Base-by-base conservation (phyloP, 371 early-diverging fungal species). In the Quaeritorhiza haematococci region DNA sequence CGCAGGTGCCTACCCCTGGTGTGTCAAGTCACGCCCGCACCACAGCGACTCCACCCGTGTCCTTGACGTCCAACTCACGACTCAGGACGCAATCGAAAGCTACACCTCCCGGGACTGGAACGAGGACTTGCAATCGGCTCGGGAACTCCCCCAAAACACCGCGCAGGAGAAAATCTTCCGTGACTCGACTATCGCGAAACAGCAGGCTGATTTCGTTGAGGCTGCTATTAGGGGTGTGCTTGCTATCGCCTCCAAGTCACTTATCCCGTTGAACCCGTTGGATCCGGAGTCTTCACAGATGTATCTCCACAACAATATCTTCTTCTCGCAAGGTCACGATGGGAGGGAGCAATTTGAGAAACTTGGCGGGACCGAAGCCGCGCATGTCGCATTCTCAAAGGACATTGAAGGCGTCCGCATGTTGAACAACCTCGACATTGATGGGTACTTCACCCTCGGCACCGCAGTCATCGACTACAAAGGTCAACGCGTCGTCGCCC, bases 241-340 rank as follows among this genome's bases (percentile, higher is more conserved):
- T 68, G 84, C 88, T 17, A 88, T 95, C 33, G 86, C 91, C 30
- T 82, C 89, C 33, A 88, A 90, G 42, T 81, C 86, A 44, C 83
- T 93, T 26, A 64, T 83, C 8, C 82, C 93, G 1, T 64, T 94
- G 56, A 93, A 92, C 71, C 93, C 93, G 28, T 52, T 76, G 27
- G 46, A 19, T 3, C 26, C 42, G 26, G 43, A 23, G 29, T 56
- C 59, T 3, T 23, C 41, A 10, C 89, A 92, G 66, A 94, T 95
- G 91, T 95, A 76, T 58, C 75, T 94, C 44, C 86, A 93, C 73
- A 93, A 93, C 79, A 94, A 93, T 67, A 93, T 95, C 59, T 94
- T 96, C 67, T 93, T 89, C 75, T 91, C 92, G 67, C 88, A 89
- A 65, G 93, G 87, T 3, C 42, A 29, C 10, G 96, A 94, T 76